Conservation (phyloP, 1,139 yeast genomes). For the Wickerhamiella infanticola region DNA sequence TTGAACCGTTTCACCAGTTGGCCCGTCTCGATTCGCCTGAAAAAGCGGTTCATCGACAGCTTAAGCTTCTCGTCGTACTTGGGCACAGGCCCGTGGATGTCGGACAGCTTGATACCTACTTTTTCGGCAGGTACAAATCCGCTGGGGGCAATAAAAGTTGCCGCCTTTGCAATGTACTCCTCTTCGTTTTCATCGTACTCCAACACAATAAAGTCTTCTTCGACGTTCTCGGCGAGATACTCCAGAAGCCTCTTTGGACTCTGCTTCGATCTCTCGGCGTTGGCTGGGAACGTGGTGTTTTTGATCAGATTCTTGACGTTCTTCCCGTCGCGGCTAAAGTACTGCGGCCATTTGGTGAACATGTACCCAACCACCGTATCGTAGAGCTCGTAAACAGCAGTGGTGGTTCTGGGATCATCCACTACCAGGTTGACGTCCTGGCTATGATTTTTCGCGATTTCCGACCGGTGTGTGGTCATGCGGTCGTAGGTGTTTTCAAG, state of each 20-base stretch:
- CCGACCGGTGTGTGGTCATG: slow-evolving; percentile 31
- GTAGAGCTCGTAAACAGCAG: slow-evolving; percentile 45
- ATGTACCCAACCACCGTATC: slow-evolving; percentile 33
- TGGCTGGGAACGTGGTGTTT: slow-evolving; percentile 16
- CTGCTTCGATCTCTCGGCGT: slow-evolving; percentile 12
- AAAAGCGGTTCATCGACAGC: slow-evolving; percentile 46
- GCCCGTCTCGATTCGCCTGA: slow-evolving; percentile 34
- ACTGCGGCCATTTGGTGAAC: slow-evolving; percentile 45
- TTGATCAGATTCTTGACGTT: slow-evolving; percentile 15
- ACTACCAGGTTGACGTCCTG: slow-evolving; percentile 24
- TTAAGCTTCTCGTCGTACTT: slow-evolving; percentile 40
- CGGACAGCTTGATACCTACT: slow-evolving; percentile 26
- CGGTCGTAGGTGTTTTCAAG: slow-evolving; percentile 48
- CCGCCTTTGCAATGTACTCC: slow-evolving; percentile 46
- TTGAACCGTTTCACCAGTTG: slow-evolving; percentile 45
- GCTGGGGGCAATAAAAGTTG: slow-evolving; percentile 55
- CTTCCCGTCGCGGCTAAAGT: slow-evolving; percentile 28
- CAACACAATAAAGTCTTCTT: slow-evolving; percentile 53
- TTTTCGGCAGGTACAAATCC: slow-evolving; percentile 54
- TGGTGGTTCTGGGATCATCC: slow-evolving; percentile 19
- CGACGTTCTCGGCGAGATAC: slow-evolving; percentile 35
- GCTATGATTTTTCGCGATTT: slow-evolving; percentile 30
- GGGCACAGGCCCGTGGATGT: slow-evolving; percentile 50
- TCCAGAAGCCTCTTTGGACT: slow-evolving; percentile 27
- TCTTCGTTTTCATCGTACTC: slow-evolving; percentile 30